These are phyloP conservation scores for Sanguinoderma infundibulare DNA, from an alignment of 1,284 basidiomycete species.

Conservation along the genomic window DNA sequence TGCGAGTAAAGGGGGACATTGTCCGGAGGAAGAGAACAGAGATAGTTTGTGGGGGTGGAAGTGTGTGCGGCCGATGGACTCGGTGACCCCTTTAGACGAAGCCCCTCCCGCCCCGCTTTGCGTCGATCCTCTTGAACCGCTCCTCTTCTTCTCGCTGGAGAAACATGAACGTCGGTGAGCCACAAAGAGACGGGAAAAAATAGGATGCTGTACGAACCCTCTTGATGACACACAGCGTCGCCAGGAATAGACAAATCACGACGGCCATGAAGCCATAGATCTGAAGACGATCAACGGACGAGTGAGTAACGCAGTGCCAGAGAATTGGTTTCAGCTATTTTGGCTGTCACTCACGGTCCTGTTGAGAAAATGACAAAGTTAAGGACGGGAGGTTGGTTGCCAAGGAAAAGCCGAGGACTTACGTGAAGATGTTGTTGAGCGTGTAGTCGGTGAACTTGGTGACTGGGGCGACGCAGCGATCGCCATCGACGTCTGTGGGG, in stretches of 20 bases:
- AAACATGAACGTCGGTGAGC: conserved; percentile 4
- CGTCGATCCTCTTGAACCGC: conserved; percentile 85
- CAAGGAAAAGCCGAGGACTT: conserved; percentile 35
- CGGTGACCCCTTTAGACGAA: conserved; percentile 64
- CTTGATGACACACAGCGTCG: conserved; percentile 84
- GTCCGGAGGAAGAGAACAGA: conserved; percentile 1
- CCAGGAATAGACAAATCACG: conserved; percentile 72
- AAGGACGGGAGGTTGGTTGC: neutral
- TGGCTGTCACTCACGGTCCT: conserved; percentile 24
- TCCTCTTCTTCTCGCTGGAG: conserved; percentile 75
- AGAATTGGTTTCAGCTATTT: conserved; percentile 29
- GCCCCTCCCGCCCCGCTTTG: conserved; percentile 80
- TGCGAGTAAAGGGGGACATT: conserved; percentile 1
- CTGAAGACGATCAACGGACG: conserved; percentile 22
- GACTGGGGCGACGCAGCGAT: conserved; percentile 64
- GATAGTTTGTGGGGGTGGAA: neutral
- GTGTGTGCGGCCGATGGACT: neutral
- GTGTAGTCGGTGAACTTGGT: conserved; percentile 69
- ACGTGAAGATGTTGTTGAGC: conserved; percentile 84
- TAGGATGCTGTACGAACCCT: conserved; percentile 49
- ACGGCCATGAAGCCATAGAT: conserved; percentile 87
- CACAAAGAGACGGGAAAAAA: neutral
- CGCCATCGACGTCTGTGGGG: conserved; percentile 43
- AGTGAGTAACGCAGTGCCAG: conserved; percentile 30
- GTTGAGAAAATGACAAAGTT: neutral